phyloP scores from a whole-genome alignment of 768 basidiomycete species.

The Boletus patriciae region DNA sequence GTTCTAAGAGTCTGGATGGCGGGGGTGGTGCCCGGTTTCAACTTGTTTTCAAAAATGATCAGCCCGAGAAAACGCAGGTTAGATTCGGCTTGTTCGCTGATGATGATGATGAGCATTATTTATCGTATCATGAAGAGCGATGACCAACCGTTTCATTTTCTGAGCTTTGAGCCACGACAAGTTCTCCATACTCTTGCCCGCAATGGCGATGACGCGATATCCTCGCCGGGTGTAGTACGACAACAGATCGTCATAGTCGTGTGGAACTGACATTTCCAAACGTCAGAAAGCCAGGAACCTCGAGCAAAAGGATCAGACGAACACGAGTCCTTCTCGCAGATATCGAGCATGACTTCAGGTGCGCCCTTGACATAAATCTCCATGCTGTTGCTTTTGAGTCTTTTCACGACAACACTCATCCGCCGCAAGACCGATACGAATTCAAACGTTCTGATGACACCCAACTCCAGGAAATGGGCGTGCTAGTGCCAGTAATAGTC shows the following conservation, averaged over 20 bases:
- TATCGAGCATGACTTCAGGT: conserved; percentile 95
- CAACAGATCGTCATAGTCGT: conserved; percentile 93
- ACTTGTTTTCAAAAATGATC: conserved; percentile 97
- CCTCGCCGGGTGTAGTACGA: conserved; percentile 97
- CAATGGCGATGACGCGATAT: conserved; percentile 96
- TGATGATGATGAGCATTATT: conserved; percentile 1
- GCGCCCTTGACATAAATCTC: conserved; percentile 99
- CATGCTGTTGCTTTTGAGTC: conserved; percentile 92
- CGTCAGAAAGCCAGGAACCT: conserved; percentile 12
- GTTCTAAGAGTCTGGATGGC: conserved; percentile 85
- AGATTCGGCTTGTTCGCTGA: conserved; percentile 91
- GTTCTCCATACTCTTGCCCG: conserved; percentile 92
- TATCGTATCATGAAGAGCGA: background rate
- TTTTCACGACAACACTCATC: conserved; percentile 98
- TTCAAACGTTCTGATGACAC: conserved; percentile 94
- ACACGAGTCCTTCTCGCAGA: conserved; percentile 93
- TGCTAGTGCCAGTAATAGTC: conserved; percentile 50
- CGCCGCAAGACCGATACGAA: conserved; percentile 90
- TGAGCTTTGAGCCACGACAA: conserved; percentile 98
- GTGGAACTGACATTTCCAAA: conserved; percentile 62
- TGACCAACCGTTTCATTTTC: conserved; percentile 81
- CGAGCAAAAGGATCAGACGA: conserved; percentile 34
- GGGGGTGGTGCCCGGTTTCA: conserved; percentile 88
- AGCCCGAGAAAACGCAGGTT: conserved; percentile 88
- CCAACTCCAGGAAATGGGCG: conserved; percentile 95